These are phyloP conservation scores for Heritiera littoralis DNA, from an alignment of 345 rosid species.

Conservation along the genomic window DNA sequence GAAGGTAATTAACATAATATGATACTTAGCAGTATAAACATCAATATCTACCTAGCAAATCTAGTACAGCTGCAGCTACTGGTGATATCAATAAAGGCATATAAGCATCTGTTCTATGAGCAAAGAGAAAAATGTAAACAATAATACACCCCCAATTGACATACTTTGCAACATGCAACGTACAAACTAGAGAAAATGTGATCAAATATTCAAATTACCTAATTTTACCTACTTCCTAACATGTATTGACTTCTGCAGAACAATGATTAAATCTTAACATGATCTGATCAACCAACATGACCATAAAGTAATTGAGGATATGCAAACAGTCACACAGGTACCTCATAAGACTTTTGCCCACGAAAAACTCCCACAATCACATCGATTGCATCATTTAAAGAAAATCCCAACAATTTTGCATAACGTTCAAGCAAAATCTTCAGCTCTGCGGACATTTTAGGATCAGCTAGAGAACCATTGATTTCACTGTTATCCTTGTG, in stretches of 20 bases:
- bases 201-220: neutral
- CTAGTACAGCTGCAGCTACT: neutral
- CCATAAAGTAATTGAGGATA: neutral
- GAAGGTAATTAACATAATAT: neutral
- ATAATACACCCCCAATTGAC: neutral
- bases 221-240: neutral
- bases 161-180: neutral
- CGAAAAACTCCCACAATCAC: conserved; percentile 55
- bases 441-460: conserved; percentile 57
- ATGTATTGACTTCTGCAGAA: neutral
- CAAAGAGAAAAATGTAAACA: neutral
- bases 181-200: neutral
- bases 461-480: conserved; percentile 60
- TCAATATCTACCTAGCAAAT: neutral
- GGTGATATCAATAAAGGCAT: neutral
- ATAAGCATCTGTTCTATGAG: neutral
- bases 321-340: conserved; percentile 24
- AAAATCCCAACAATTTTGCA: conserved; percentile 71
- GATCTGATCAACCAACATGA: neutral
- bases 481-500: conserved; percentile 55
- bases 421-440: conserved; percentile 68
- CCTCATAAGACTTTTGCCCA: conserved; percentile 65
- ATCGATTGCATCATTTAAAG: conserved; percentile 62
- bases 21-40: neutral
- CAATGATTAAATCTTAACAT: neutral